Evolutionary conservation across 306 rosid genomes (phyloP).

Genomic region (Corylus heterophylla): DNA sequence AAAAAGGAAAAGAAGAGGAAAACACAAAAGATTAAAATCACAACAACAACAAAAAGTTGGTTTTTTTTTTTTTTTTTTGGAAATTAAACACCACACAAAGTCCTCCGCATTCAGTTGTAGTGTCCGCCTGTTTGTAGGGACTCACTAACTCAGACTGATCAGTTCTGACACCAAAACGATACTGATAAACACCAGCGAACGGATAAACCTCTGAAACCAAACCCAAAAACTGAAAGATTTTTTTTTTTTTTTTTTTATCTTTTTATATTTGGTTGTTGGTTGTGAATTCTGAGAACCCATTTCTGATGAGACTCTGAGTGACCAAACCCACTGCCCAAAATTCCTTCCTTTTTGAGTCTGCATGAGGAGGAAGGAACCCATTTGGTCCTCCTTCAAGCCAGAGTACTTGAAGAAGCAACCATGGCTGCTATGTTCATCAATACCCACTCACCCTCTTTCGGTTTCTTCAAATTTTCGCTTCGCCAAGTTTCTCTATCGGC

Average conservation of each 20-base stretch:
- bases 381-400: conserved; percentile 51
- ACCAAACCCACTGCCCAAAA: conserved; percentile 9
- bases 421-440: conserved; percentile 64
- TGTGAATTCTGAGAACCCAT: conserved; percentile 10
- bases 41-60: too few relatives aligned
- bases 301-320: conserved; percentile 19
- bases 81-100: conserved; percentile 6
- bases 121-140: conserved; percentile 20
- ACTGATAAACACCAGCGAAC: neutral
- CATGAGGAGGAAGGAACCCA: conserved; percentile 67
- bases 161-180: neutral
- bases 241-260: neutral
- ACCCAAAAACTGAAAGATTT: neutral
- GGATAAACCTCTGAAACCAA: conserved; percentile 33
- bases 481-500: conserved; percentile 39
- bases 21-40: neutral
- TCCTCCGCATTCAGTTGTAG: conserved; percentile 13
- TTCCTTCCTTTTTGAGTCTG: conserved; percentile 49
- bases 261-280: neutral
- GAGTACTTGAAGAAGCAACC: conserved; percentile 60
- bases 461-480: conserved; percentile 35
- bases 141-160: neutral
- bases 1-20: too few relatives aligned
- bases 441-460: conserved; percentile 29
- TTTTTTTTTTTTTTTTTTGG: too few relatives aligned